Evolutionary conservation across 2,329 filamentous ascomycete species (phyloP), one percentile per base, ranked within the genome.

Genomic region (Blastomyces parvus): DNA sequence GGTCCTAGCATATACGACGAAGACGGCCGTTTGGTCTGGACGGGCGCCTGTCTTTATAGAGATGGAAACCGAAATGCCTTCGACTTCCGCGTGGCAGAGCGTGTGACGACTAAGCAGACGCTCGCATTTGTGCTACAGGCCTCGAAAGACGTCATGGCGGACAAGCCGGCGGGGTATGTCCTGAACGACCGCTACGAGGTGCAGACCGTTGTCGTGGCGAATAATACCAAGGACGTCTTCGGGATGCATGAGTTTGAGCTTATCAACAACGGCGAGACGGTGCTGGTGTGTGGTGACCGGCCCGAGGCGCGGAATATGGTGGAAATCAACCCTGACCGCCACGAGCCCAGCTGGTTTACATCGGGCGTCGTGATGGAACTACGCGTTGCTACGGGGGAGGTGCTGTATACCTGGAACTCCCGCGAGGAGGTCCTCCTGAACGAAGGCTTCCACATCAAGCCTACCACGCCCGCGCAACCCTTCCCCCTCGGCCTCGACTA

Each of bases 1-100:
- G 78, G 79, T 4, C 76, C 79, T n/a, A 78, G 81, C 68, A 81
- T 81, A 61, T 81, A 81, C 68, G 80, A 81, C 69, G 78, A 78
- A 63, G 73, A 75, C 67, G 79, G 79, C 60, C 74, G 77, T 53
- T 74, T 83, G 53, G 71, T 82, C 30, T 83, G 79, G 77, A 77
- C 77, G 22, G 80, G 80, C 36, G 79, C 78, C 36, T 77, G 77
- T 63, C 70, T 76, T 61, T 75, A 74, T 64, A 77, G 80, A 40
- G 57, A 59, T 17, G 77, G 75, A 59, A 80, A 78, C 17, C 77
- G 76, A 60, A 80, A 78, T 56, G 73, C 76, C 57, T 80, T 81
- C 70, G 77, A 79, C 61, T 79, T 80, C 63, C 77, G 77, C 60
- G 76, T 78, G 38, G 80, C 78, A 61, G 68, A 73, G 58, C 53